These are phyloP conservation scores for Aspergillus versicolor DNA, from an alignment of 2,329 filamentous ascomycete genomes.

Conservation along the genomic window DNA sequence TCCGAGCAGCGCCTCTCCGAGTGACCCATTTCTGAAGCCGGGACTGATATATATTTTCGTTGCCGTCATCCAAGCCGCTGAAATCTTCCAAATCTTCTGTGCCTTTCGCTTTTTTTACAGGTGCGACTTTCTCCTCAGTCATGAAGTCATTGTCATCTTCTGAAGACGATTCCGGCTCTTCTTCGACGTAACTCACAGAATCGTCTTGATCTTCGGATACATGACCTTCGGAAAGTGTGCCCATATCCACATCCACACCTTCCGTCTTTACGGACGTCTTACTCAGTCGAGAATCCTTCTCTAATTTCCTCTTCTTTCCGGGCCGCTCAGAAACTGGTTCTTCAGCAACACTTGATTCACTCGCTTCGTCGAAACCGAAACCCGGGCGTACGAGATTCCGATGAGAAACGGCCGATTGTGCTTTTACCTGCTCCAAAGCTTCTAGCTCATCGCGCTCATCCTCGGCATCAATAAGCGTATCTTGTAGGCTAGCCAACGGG, in stretches of 20 bases:
- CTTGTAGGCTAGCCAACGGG: conserved; percentile 68
- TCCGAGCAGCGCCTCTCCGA: conserved; percentile 61
- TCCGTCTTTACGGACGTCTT: background rate
- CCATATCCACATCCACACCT: conserved; percentile 8
- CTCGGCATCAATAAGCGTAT: conserved; percentile 79
- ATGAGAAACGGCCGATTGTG: conserved; percentile 60
- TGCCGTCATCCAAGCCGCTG: conserved; percentile 78
- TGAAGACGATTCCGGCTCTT: conserved; percentile 26
- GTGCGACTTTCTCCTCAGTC: conserved; percentile 26
- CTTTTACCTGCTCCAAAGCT: conserved; percentile 43
- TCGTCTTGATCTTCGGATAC: conserved; percentile 33
- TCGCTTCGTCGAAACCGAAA: conserved; percentile 57
- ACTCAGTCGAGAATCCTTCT: conserved; percentile 5
- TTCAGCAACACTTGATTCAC: conserved; percentile 28
- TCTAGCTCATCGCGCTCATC: conserved; percentile 60
- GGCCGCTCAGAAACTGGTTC: conserved; percentile 20
- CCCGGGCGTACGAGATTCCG: conserved; percentile 72
- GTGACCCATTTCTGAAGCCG: conserved; percentile 74
- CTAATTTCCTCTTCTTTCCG: conserved; percentile 38
- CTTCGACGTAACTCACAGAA: conserved; percentile 34
- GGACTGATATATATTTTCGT: conserved; percentile 75
- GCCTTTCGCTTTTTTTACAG: conserved; percentile 30
- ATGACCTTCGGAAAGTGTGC: conserved; percentile 15
- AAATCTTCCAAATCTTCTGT: conserved; percentile 54
- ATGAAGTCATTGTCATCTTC: conserved; percentile 39